These are phyloP conservation scores for Sporothrix humicola DNA, from an alignment of 2,329 filamentous ascomycete genomes.

Conservation along the genomic window DNA sequence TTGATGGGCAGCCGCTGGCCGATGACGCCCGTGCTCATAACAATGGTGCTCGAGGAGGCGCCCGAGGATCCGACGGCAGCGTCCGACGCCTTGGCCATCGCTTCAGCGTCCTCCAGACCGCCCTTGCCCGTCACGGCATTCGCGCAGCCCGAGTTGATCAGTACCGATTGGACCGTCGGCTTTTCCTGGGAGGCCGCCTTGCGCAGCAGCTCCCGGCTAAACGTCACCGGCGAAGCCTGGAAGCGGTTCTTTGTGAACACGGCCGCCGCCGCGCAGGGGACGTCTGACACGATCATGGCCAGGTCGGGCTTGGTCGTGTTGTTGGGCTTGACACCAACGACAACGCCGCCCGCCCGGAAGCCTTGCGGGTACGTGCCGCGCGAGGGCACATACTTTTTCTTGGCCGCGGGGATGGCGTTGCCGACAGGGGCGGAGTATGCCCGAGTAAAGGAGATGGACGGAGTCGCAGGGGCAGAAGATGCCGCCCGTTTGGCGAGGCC, in stretches of 20 bases:
- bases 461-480: not conserved
- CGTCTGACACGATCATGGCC: conserved; percentile 84
- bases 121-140: conserved; percentile 95
- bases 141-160: conserved; percentile 95
- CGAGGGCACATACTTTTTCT: conserved; percentile 88
- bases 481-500: conserved; percentile 27
- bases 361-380: conserved; percentile 87
- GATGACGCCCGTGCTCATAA: conserved; percentile 99
- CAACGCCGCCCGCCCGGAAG: conserved; percentile 83
- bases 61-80: conserved; percentile 48
- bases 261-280: conserved; percentile 82
- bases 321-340: conserved; percentile 88
- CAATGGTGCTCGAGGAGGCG: conserved; percentile 65
- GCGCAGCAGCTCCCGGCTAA: conserved; percentile 75
- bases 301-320: conserved; percentile 93
- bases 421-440: conserved; percentile 64
- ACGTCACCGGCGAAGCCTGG: conserved; percentile 91
- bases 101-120: conserved; percentile 83
- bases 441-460: conserved; percentile 9
- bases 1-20: conserved; percentile 90
- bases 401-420: conserved; percentile 71
- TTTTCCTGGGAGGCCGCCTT: conserved; percentile 66
- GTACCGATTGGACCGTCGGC: conserved; percentile 69
- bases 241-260: conserved; percentile 99
- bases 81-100: conserved; percentile 83